Percentiles rank a stretch among this genome's conserved stretches.
Conservation (phyloP, 78 protist species). For the slime mould (Dictyostelium discoideum) region DNA sequence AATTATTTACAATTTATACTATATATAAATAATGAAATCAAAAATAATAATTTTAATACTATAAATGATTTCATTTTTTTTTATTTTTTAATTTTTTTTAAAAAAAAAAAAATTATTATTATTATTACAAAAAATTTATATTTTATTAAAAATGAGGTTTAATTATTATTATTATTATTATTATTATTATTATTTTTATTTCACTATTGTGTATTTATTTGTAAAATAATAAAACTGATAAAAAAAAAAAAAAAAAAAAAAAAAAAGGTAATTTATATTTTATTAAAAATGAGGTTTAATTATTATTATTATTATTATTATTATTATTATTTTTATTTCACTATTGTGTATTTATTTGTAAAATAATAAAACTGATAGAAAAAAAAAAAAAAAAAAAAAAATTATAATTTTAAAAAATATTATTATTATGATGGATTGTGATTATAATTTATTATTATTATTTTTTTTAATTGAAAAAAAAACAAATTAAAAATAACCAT, state of each 20-base stretch:
- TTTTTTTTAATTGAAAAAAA: not conserved
- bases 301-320: not conserved
- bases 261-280: too few relatives aligned
- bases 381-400: too few relatives aligned
- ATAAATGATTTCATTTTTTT: not conserved
- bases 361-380: not conserved
- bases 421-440: not conserved
- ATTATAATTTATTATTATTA: too few relatives aligned
- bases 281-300: not conserved
- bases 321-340: not conserved
- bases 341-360: not conserved
- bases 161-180: not conserved
- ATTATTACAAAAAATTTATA: not conserved
- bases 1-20: not conserved
- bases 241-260: too few relatives aligned
- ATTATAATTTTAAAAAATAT: too few relatives aligned
- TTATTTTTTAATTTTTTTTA: too few relatives aligned
- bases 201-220: not conserved
- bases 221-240: not conserved
- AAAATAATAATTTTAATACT: not conserved
- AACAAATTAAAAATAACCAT: not conserved
- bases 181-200: not conserved
- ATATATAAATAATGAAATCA: not conserved
- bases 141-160: too few relatives aligned
- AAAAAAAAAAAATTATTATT: too few relatives aligned